A percentile compares a stretch with the other conserved stretches of the same genome.
These are phyloP conservation scores for Pythium dissotocum DNA, from an alignment of 352 stramenopile species.

Conservation along the genomic window DNA sequence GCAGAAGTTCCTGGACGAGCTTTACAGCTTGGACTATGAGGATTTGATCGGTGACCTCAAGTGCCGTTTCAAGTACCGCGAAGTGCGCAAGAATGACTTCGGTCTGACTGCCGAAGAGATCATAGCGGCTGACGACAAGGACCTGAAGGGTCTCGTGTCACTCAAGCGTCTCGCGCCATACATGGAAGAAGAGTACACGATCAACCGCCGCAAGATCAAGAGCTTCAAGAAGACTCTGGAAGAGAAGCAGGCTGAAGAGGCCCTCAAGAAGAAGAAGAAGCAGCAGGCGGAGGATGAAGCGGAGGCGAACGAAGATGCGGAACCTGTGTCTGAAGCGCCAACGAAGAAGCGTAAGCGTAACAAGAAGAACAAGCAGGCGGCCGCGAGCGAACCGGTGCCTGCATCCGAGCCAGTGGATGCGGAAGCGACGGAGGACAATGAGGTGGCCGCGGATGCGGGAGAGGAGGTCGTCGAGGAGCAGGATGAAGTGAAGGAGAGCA, in stretches of 20 bases:
- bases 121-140: constrained; percentile 95
- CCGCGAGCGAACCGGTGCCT: background rate
- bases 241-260: constrained; percentile 60
- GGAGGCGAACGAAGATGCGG: constrained; percentile 10
- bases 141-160: constrained; percentile 96
- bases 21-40: constrained; percentile 99
- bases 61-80: constrained; percentile 97
- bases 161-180: constrained; percentile 98
- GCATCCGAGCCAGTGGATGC: constrained; percentile 6
- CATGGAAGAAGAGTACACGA: constrained; percentile 73
- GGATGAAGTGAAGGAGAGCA: constrained; percentile 11
- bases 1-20: constrained; percentile 94
- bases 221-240: constrained; percentile 67
- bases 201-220: constrained; percentile 59
- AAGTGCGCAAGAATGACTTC: constrained; percentile 95
- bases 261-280: constrained; percentile 45
- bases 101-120: constrained; percentile 98
- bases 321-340: constrained; percentile 22
- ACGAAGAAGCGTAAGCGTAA: constrained; percentile 78
- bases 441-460: background rate
- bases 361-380: constrained; percentile 53
- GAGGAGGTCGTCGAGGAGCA: background rate
- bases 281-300: constrained; percentile 31
- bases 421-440: constrained; percentile 22
- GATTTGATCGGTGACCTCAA: constrained; percentile 97